A percentile compares a stretch with the other conserved stretches of the same genome.
These are phyloP conservation scores for Cercospora sesami DNA, from an alignment of 2,329 filamentous ascomycete species.

Conservation along the genomic window DNA sequence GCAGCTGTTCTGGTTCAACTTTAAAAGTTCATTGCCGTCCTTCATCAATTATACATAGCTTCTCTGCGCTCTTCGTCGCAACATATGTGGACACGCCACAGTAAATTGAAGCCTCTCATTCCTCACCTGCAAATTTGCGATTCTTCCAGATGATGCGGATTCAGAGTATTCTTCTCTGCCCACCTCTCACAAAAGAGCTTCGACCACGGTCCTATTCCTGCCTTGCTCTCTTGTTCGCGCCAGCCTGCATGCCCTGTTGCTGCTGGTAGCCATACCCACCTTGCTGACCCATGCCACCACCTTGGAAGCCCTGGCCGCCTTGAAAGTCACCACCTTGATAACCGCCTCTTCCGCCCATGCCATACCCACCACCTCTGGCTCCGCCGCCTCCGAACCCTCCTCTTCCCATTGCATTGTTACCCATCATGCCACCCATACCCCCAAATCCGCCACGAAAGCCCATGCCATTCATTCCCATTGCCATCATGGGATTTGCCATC, in stretches of 20 bases:
- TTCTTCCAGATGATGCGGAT: background rate
- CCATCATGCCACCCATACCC: conserved; percentile 40
- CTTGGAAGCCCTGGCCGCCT: conserved; percentile 45
- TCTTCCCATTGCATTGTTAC: conserved; percentile 41
- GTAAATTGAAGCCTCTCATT: background rate
- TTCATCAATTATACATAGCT: background rate
- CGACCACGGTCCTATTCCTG: conserved; percentile 2
- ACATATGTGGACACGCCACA: background rate
- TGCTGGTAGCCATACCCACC: conserved; percentile 40
- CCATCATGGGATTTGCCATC: conserved; percentile 25
- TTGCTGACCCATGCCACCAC: conserved; percentile 41
- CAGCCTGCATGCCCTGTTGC: conserved; percentile 34
- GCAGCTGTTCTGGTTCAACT: background rate
- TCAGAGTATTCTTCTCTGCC: background rate
- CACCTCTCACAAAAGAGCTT: background rate
- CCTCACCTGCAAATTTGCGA: background rate
- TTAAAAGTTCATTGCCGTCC: background rate
- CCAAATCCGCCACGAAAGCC: conserved; percentile 32
- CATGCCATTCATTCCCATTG: conserved; percentile 33
- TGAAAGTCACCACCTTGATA: conserved; percentile 51
- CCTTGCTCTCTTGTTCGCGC: conserved; percentile 11
- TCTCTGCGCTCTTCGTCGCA: background rate
- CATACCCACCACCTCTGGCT: conserved; percentile 47
- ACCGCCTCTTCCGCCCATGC: conserved; percentile 46
- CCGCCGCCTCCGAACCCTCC: conserved; percentile 40